Conservation (phyloP, 495 filamentous ascomycete genomes). For the Rostrohypoxylon terebratum region DNA sequence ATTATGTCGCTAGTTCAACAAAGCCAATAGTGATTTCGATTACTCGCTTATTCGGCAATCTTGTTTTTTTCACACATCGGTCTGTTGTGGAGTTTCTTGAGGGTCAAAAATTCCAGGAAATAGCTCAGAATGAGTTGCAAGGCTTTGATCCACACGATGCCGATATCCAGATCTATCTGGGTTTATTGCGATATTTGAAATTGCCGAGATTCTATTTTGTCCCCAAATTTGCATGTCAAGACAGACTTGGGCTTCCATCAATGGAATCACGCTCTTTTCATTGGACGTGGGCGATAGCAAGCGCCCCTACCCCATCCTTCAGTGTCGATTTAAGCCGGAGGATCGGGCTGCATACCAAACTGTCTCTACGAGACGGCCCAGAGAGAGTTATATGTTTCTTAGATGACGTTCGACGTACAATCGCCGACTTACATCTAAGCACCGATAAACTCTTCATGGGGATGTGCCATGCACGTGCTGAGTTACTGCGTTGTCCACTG, state of each 20-base stretch:
- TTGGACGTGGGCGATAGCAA: not conserved
- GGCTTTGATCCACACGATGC: not conserved
- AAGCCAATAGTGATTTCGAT: not conserved
- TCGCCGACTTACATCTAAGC: not conserved
- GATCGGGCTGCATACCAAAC: not conserved
- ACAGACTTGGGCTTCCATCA: not conserved
- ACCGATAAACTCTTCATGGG: not conserved
- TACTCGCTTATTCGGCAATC: not conserved
- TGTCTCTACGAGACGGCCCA: not conserved
- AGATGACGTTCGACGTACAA: not conserved
- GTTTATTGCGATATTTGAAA: not conserved
- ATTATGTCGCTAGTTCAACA: no score
- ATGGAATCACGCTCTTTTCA: no score
- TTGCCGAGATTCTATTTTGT: not conserved
- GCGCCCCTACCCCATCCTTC: not conserved
- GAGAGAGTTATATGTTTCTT: not conserved
- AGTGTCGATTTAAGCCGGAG: not conserved
- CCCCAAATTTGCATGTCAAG: slow-evolving; percentile 1
- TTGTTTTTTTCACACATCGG: not conserved
- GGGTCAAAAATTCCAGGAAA: not conserved
- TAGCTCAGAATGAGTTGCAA: not conserved
- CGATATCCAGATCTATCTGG: not conserved
- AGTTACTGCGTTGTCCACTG: not conserved
- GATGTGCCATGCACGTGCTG: not conserved
- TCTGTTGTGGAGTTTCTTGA: slow-evolving; percentile 5